A percentile compares a stretch with the other conserved stretches of the same genome.
These are phyloP conservation scores for Turnera subulata DNA, from an alignment of 345 rosid genomes.

Conservation along the genomic window DNA sequence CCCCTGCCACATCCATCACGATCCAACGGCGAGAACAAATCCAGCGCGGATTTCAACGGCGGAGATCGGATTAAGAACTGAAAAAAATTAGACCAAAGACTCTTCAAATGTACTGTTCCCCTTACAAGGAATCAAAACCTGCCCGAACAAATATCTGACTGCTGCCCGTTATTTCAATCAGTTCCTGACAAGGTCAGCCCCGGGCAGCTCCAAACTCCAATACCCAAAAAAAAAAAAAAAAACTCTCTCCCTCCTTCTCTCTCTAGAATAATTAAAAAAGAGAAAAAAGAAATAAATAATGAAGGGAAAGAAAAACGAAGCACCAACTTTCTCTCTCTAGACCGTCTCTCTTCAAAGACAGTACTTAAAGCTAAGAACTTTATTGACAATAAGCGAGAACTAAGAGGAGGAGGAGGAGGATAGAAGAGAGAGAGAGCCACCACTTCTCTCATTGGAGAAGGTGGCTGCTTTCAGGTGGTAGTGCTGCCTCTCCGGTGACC, in stretches of 20 bases:
- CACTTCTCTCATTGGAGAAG: constrained; percentile 25
- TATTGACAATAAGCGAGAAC: neutral
- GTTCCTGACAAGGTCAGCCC: constrained; percentile 20
- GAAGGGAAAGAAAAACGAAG: neutral
- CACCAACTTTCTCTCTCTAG: constrained; percentile 7
- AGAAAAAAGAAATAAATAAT: neutral
- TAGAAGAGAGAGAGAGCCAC: constrained; percentile 6
- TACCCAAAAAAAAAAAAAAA: neutral
- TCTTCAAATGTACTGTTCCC: no score
- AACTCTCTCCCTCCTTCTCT: constrained; percentile 9
- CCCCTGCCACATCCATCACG: no score
- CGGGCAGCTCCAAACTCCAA: constrained; percentile 52
- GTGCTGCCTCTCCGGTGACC: constrained; percentile 15
- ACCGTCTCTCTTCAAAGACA: neutral
- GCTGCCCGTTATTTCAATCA: constrained; percentile 10
- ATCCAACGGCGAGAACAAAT: no score
- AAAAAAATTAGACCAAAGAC: no score
- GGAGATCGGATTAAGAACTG: no score
- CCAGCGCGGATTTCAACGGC: no score
- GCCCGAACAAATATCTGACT: constrained; percentile 30
- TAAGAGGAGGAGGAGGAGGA: neutral
- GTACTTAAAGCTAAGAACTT: constrained; percentile 16
- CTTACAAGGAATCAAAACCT: neutral
- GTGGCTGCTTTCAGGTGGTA: constrained; percentile 14
- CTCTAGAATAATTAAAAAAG: neutral